Evolutionary conservation across 306 rosid genomes (phyloP).

Genomic region (Rosa multiflora): DNA sequence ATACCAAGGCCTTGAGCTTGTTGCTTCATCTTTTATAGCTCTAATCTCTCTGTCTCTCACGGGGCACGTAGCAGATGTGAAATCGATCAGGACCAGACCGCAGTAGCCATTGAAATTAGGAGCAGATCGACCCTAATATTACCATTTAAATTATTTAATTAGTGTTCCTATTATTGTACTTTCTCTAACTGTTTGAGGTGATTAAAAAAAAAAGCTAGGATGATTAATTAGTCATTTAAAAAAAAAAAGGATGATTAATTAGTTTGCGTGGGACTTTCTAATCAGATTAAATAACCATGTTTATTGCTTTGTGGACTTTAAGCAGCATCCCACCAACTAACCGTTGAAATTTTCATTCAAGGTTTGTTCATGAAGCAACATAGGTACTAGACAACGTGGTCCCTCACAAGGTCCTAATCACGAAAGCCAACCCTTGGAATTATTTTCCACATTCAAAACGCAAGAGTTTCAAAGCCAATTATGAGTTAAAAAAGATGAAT

Average conservation of each 20-base stretch:
- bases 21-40: conserved; percentile 37
- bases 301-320: conserved; percentile 76
- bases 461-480: conserved; percentile 2
- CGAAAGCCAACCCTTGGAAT: conserved; percentile 6
- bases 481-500: neutral
- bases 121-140: neutral
- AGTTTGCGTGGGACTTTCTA: conserved; percentile 29
- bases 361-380: conserved; percentile 26
- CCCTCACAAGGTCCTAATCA: conserved; percentile 31
- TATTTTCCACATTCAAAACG: conserved; percentile 21
- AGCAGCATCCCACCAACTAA: conserved; percentile 66
- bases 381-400: conserved; percentile 29
- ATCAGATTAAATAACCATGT: conserved; percentile 49
- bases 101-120: conserved; percentile 11
- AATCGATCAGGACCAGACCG: conserved; percentile 14
- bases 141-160: no score
- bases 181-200: neutral
- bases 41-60: conserved; percentile 35
- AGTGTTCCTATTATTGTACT: neutral
- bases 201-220: neutral
- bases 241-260: neutral
- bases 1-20: conserved; percentile 14
- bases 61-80: conserved; percentile 35
- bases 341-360: conserved; percentile 49
- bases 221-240: conserved; percentile 2